phyloP scores from a whole-genome alignment of 163 green algal genomes.

The Prototheca stagnorum region DNA sequence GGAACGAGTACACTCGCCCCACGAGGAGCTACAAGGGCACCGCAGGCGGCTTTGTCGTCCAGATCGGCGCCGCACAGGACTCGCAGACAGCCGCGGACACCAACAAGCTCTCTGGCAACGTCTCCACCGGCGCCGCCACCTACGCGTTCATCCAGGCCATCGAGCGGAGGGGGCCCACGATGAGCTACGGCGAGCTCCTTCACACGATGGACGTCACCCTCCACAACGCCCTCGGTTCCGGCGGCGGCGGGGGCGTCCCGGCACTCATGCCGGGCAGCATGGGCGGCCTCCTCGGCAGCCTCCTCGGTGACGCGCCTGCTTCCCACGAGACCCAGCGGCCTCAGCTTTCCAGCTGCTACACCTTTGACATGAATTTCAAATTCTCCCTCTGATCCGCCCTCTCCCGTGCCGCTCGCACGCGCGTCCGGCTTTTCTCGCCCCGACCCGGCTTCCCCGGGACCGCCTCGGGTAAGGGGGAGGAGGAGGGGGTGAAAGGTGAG shows the following conservation, averaged over 20 bases:
- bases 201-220: slow-evolving; percentile 27
- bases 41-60: slow-evolving; percentile 41
- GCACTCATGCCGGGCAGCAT: background rate
- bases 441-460: too few species aligned
- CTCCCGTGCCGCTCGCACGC: too few species aligned
- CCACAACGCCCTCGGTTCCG: slow-evolving; percentile 10
- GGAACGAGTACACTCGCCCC: slow-evolving; percentile 5
- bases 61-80: slow-evolving; percentile 43
- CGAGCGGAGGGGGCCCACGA: slow-evolving; percentile 25
- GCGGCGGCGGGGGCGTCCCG: background rate
- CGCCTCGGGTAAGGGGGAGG: too few species aligned
- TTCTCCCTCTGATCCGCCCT: slow-evolving; percentile 3
- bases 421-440: too few species aligned
- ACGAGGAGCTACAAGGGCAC: slow-evolving; percentile 31
- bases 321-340: slow-evolving; percentile 21
- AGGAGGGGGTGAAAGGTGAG: too few species aligned
- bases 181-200: slow-evolving; percentile 28
- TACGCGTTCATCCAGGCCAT: slow-evolving; percentile 56
- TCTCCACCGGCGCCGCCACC: slow-evolving; percentile 32
- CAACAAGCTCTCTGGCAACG: slow-evolving; percentile 13
- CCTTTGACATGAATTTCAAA: slow-evolving; percentile 24
- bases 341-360: slow-evolving; percentile 14
- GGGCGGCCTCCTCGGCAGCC: slow-evolving; percentile 10
- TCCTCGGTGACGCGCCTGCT: background rate
- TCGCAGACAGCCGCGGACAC: slow-evolving; percentile 38